Base-by-base conservation (phyloP, 2,329 filamentous ascomycete genomes). In the Paramyrothecium roridum region DNA sequence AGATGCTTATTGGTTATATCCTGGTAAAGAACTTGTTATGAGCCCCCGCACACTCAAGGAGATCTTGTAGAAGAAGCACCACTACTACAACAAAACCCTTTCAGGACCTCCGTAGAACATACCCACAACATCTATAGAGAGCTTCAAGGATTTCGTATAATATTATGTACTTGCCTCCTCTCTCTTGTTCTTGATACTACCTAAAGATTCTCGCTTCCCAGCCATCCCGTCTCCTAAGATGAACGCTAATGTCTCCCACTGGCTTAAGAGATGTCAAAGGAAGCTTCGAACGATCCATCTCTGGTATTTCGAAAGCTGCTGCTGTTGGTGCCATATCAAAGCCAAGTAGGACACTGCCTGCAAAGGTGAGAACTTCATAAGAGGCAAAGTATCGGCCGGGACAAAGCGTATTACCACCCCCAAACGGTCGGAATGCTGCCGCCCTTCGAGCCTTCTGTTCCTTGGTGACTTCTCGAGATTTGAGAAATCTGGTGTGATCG, bases 381-480 rank as follows among this genome's bases (percentile, higher is more conserved):
- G 60, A 60, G 0, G 58, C 58, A 22, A 62, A 62, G 17, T 62
- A 56, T 2, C 60, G 56, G 2, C 60, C 58, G 1, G 60, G 60
- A 10, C 60, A 62, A 2, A 62, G 50, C 1, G 60, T 62, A 16
- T 59, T 62, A 1, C 60, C 58, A 47, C 60, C 60, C 0, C 60
- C 60, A 51, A 62, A 62, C 0, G 60, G 60, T 2, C 60, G 57
- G 11, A 62, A 62, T 3, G 60, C 60, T 20, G 58, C 58, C 19
- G 60, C 30, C 0, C 56, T 50, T 12, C 60, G 53, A 3, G 51
- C 20, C n/a, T 47, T 58, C 1, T 62, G 57, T 7, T 62, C 59
- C 8, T 58, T 62, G 2, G 53, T 58, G 1, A 62, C 54, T 0
- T 52, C 7, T 3, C 58, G 57, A 12, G 52, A 19, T 30, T 60